Conservation (phyloP, 305 asterid species). For the Rubia peregrina region DNA sequence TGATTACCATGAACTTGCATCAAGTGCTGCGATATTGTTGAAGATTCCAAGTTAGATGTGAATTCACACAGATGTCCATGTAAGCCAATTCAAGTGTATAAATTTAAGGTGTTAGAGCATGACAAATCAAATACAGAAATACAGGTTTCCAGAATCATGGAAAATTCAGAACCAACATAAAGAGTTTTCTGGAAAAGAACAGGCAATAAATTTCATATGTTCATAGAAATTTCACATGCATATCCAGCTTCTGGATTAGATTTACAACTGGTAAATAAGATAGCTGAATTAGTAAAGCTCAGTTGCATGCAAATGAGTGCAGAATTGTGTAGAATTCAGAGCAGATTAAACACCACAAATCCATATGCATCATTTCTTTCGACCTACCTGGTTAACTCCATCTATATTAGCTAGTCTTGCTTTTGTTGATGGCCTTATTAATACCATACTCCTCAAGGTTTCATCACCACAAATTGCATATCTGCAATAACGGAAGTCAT, state of each 20-base stretch:
- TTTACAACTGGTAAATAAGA: not conserved
- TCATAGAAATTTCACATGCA: not conserved
- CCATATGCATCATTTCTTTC: not conserved
- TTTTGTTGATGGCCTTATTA: conserved; percentile 78
- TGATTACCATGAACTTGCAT: conserved; percentile 64
- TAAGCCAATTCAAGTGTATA: conserved; percentile 1
- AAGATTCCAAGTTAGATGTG: conserved; percentile 26
- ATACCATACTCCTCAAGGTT: conserved; percentile 74
- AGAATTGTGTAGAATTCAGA: not conserved
- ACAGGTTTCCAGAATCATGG: not conserved
- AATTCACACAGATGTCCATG: not conserved
- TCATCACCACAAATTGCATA: conserved; percentile 95
- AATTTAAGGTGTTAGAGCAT: not conserved
- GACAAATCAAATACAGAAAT: conserved; percentile 2
- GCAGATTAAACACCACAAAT: not conserved
- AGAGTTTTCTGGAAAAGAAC: not conserved
- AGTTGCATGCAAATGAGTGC: not conserved
- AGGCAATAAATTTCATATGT: not conserved
- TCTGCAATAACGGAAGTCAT: conserved; percentile 33
- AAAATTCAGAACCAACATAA: not conserved
- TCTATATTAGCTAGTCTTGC: conserved; percentile 96
- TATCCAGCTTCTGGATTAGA: not conserved
- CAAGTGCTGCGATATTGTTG: conserved; percentile 53
- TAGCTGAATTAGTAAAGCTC: not conserved
- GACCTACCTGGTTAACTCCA: conserved; percentile 88